Evolutionary conservation across 2,329 filamentous ascomycete species (phyloP), one percentile per base, ranked within the genome.

Genomic region (Fusarium caatingaense): DNA sequence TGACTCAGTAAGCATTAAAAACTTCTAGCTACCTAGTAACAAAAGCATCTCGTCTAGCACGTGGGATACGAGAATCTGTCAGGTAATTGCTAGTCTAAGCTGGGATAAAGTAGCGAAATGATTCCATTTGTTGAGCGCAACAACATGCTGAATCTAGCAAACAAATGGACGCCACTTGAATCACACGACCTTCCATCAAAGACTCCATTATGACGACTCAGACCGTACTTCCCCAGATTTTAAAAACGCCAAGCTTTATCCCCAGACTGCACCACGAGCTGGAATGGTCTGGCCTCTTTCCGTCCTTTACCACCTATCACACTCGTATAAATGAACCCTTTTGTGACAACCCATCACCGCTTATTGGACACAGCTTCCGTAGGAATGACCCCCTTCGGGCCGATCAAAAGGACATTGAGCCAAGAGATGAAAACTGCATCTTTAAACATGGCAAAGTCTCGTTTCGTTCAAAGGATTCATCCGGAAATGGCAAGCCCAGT

Each of bases 401-500:
- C 54, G 54, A 56, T 37, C 30, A 49, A 37, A 49, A 48, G 54
- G n/a, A 21, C 44, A 37, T 34, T 37, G 21, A 16, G 23, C 9
- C 21, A 34, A 48, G 15, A 12, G 15, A 48, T 37, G 23, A 13
- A 56, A 25, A 40, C 16, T 11, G 30, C 12, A 25, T 40, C 8
- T n/a, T 15, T 12, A 13, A 18, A 27, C 21, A 49, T 56, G 13
- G 18, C 21, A 16, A n/a, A 49, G 20, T 47, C 49, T 34, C 21
- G 23, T 47, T 25, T 23, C 3, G 12, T n/a, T 47, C 12, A 37
- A 56, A 63, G 60, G 60, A 63, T 64, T 64, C 48, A 48, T 12
- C 60, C 60, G 42, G 48, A 57, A 64, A 64, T 48, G 37, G 44
- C 15, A 57, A 28, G 18, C 41, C 16, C 41, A 20, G 18, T 21